Percentiles rank a stretch among this genome's conserved stretches.
phyloP scores from a whole-genome alignment of 306 rosid species.

The Cucumis hystrix region DNA sequence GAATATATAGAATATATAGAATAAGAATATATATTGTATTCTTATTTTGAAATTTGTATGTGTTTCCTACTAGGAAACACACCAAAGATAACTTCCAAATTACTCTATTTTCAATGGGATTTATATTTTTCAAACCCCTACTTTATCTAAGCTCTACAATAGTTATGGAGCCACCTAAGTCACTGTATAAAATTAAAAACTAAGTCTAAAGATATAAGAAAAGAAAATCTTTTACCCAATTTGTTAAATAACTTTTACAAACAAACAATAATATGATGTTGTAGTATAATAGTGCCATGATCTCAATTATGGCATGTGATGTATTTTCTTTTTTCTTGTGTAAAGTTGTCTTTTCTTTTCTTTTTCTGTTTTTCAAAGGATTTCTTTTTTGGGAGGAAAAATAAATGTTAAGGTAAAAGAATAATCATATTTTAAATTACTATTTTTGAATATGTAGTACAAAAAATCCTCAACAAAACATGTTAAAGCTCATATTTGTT shows the following conservation, averaged over 20 bases:
- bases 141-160: neutral
- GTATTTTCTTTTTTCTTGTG: no score
- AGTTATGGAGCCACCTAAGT: neutral
- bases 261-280: neutral
- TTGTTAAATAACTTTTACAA: neutral
- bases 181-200: no score
- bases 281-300: no score
- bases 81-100: neutral
- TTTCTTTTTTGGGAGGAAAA: no score
- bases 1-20: no score
- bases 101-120: neutral
- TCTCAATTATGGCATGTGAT: neutral
- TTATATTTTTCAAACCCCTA: neutral
- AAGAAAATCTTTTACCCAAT: neutral
- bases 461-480: no score
- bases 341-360: no score
- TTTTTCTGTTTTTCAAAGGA: no score
- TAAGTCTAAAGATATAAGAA: no score
- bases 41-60: neutral
- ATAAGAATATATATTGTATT: neutral
- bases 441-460: neutral
- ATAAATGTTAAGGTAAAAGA: no score
- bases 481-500: no score
- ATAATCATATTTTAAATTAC: neutral
- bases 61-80: constrained; percentile 6